Conservation (phyloP, 257 asterid genomes). For the Capsicum chinense region DNA sequence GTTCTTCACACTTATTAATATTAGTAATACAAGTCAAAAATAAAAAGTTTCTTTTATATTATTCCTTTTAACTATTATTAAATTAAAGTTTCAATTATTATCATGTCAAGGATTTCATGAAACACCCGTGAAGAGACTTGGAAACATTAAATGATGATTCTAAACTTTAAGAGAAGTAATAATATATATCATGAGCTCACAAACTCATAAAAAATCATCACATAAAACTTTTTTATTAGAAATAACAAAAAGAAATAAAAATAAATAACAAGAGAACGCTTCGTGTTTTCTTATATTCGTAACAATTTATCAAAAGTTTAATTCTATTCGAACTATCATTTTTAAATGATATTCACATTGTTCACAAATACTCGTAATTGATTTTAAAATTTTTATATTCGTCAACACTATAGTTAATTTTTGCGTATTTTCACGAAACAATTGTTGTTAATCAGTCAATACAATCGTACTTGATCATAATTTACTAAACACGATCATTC, state of each 20-base stretch:
- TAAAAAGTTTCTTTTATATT: neutral
- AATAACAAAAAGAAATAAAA: neutral
- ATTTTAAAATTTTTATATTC: neutral
- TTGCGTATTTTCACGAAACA: neutral
- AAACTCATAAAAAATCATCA: neutral
- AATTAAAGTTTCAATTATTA: neutral
- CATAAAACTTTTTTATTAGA: neutral
- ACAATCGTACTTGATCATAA: neutral
- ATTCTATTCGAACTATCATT: too few species aligned
- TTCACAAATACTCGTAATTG: too few species aligned
- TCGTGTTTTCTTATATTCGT: neutral
- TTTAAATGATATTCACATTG: too few species aligned
- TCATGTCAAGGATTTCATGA: conserved; percentile 9
- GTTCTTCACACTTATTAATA: too few species aligned
- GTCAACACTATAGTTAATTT: neutral
- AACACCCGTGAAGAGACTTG: conserved; percentile 21
- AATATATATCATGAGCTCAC: neutral
- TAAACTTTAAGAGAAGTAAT: neutral
- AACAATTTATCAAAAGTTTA: too few species aligned
- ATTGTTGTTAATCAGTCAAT: neutral
- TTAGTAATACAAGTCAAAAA: neutral
- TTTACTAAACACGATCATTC: neutral
- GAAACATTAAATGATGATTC: neutral
- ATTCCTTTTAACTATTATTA: neutral
- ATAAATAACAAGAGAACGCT: neutral